Conservation (phyloP, 116 monocot genomes). For the Phalaenopsis hybrid region DNA sequence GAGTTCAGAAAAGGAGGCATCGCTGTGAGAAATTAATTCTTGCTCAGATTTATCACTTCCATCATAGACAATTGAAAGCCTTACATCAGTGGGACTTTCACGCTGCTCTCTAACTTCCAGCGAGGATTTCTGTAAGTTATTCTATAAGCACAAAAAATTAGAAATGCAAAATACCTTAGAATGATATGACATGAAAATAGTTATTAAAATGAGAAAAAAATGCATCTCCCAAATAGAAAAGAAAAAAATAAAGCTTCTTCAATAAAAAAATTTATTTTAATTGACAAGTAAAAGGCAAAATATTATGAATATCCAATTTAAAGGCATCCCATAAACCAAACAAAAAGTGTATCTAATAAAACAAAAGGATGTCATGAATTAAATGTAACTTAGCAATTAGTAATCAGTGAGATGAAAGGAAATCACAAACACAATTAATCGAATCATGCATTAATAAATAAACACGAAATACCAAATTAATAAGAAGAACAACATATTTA, state of each 20-base stretch:
- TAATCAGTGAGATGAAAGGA: not conserved
- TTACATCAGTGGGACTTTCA: not conserved
- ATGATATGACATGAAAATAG: not conserved
- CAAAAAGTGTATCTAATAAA: not conserved
- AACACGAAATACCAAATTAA: not conserved
- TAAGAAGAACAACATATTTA: not conserved
- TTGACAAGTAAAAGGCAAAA: not conserved
- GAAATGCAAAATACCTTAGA: not conserved
- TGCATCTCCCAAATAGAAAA: not conserved
- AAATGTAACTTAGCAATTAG: not conserved
- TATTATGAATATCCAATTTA: not conserved
- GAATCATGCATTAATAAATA: not conserved
- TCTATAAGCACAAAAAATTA: not conserved
- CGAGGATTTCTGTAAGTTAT: constrained; percentile 4
- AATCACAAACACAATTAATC: not conserved
- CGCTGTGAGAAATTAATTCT: not conserved
- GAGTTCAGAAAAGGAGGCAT: constrained; percentile 19
- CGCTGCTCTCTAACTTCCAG: not conserved
- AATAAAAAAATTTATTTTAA: not conserved
- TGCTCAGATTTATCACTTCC: not conserved
- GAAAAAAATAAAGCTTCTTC: not conserved
- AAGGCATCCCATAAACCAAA: not conserved
- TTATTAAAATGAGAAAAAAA: not conserved
- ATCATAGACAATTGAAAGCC: not conserved
- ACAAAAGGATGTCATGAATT: not conserved